These are phyloP conservation scores for Vitis amurensis DNA, from an alignment of 164 flowering plant genomes.

Conservation along the genomic window DNA sequence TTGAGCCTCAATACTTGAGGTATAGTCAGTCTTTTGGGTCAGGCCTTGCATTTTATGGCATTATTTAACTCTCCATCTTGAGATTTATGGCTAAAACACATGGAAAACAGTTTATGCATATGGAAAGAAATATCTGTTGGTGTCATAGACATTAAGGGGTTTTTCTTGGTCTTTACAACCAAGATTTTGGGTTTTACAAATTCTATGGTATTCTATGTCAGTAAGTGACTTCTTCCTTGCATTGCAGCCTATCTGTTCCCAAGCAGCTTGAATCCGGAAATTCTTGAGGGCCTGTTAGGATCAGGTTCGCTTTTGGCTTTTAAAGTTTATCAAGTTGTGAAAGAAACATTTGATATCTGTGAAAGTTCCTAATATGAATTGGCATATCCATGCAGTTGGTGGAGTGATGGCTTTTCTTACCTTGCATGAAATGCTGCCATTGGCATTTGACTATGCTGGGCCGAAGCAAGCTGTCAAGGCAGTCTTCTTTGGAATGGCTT, in stretches of 20 bases:
- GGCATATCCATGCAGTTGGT: slow-evolving; percentile 60
- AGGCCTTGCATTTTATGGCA: too few relatives aligned
- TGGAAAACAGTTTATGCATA: too few relatives aligned
- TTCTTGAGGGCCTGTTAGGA: slow-evolving; percentile 91
- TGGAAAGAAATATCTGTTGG: too few relatives aligned
- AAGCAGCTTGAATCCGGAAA: slow-evolving; percentile 83
- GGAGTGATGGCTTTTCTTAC: slow-evolving; percentile 99
- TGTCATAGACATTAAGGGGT: too few relatives aligned
- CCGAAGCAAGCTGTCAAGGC: slow-evolving; percentile 96
- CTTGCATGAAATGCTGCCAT: slow-evolving; percentile 95
- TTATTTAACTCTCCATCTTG: too few relatives aligned
- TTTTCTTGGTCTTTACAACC: not conserved
- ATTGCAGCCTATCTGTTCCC: slow-evolving; percentile 89
- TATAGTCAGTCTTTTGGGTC: too few relatives aligned
- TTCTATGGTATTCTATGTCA: not conserved
- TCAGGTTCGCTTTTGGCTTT: slow-evolving; percentile 49
- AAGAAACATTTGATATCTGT: not conserved
- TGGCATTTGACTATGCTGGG: slow-evolving; percentile 97
- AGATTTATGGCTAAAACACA: too few relatives aligned
- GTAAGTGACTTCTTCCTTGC: not conserved
- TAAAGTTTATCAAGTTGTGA: not conserved
- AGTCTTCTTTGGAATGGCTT: slow-evolving; percentile 94
- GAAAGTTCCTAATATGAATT: not conserved
- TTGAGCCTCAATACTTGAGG: too few relatives aligned
- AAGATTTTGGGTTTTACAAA: not conserved